Evolutionary conservation across 108 stramenopile species (phyloP), one percentile per base, ranked within the genome.

Genomic region (Aurantiochytrium sp.): DNA sequence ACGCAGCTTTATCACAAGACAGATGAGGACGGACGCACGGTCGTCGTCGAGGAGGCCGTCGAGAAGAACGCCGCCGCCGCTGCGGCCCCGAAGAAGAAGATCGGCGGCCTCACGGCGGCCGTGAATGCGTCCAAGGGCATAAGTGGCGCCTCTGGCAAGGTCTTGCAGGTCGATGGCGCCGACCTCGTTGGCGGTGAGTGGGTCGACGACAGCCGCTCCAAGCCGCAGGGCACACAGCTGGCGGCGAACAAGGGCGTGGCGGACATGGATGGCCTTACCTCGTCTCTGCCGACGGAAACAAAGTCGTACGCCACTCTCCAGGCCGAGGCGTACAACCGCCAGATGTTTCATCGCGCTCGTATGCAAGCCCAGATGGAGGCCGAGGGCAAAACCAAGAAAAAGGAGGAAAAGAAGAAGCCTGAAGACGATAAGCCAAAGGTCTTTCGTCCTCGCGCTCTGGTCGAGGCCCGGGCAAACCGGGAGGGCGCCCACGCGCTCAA

Each of bases 71-170:
- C 51, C 6, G 76, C 45, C 76, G 23, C 23, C 19, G 72, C 35
- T 18, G 76, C 76, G 23, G 76, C 51, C 43, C 49, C 49, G 14
- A 28, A 21, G 25, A 47, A 53, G 49, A 83, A 53, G 51, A 45
- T 83, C 49, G 76, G 76, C 76, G 76, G 76, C 51, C 76, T 83
- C 23, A 83, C 76, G 19, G 76, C 76, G 25, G 76, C 76, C n/a
- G 76, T 83, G 49, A 47, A 83, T 12, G 51, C 45, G 10, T 53
- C 49, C 76, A 83, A 83, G 51, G 51, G 51, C 49, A 12, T 53
- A 0, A 6, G 25, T 12, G 25, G 45, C 45, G 76, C 4, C 14
- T 10, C 64, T 1, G 35, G 10, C 14, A 69, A 69, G 64, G 55
- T 57, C 8, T 57, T 57, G 55, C 55, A 57, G 64, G 18, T 2